A percentile compares a stretch with the other conserved stretches of the same genome.
Evolutionary conservation across 768 basidiomycete species (phyloP).

Genomic region (Macrolepiota dolichaula): DNA sequence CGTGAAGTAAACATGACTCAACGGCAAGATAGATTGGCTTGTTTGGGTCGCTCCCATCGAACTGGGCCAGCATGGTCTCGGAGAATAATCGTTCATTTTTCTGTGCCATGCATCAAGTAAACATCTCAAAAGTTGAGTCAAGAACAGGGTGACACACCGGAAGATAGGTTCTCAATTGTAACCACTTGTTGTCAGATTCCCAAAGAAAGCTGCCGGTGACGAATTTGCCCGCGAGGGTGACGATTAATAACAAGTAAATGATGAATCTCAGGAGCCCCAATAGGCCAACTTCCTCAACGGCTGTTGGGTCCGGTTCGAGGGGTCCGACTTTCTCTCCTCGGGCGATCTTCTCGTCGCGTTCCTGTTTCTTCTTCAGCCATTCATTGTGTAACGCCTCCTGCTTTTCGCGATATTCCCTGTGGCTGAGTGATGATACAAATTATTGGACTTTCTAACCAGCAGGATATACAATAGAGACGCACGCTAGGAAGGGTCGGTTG

Average conservation of each 20-base stretch:
- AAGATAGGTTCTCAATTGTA: slow-evolving; percentile 56
- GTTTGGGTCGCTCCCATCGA: slow-evolving; percentile 59
- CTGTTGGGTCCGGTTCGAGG: slow-evolving; percentile 72
- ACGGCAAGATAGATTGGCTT: slow-evolving; percentile 84
- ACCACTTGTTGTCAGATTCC: slow-evolving; percentile 73
- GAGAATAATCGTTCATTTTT: slow-evolving; percentile 70
- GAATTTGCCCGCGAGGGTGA: slow-evolving; percentile 72
- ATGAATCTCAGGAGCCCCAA: slow-evolving; percentile 69
- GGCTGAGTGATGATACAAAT: slow-evolving; percentile 34
- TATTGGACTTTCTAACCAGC: slow-evolving; percentile 5
- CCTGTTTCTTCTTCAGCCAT: slow-evolving; percentile 69
- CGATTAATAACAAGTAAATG: slow-evolving; percentile 48
- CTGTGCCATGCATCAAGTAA: slow-evolving; percentile 27
- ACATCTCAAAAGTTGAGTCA: background rate
- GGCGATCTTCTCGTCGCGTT: slow-evolving; percentile 69
- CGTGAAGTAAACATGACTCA: slow-evolving; percentile 25
- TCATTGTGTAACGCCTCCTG: slow-evolving; percentile 58
- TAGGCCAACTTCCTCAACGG: slow-evolving; percentile 60
- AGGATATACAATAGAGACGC: slow-evolving; percentile 16
- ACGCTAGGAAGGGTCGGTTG: slow-evolving; percentile 84
- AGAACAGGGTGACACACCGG: slow-evolving; percentile 42
- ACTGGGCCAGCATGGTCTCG: slow-evolving; percentile 59
- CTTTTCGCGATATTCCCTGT: slow-evolving; percentile 63
- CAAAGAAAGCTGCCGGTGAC: slow-evolving; percentile 84
- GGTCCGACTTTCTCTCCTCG: slow-evolving; percentile 72